These are phyloP conservation scores for Hypomyces rosellus DNA, from an alignment of 2,329 filamentous ascomycete species.

Conservation along the genomic window DNA sequence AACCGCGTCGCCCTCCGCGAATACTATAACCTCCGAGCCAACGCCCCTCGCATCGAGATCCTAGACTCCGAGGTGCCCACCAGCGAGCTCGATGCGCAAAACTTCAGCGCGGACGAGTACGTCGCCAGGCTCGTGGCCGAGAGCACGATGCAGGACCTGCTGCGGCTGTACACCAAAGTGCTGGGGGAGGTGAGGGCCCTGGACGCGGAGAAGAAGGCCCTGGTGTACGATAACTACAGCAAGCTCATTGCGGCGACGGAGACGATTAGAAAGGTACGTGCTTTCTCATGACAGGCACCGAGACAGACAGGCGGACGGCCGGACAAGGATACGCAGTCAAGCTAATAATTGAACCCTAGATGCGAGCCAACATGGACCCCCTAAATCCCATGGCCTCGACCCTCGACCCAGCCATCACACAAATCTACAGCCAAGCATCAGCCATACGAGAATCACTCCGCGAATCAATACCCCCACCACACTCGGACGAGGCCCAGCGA, in stretches of 20 bases:
- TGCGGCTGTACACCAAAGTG: slow-evolving; percentile 64
- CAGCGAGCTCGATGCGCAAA: slow-evolving; percentile 65
- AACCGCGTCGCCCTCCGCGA: slow-evolving; percentile 86
- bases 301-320: too few species aligned
- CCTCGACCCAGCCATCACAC: slow-evolving; percentile 64
- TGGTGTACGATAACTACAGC: slow-evolving; percentile 98
- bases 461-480: slow-evolving; percentile 40
- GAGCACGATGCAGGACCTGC: slow-evolving; percentile 59
- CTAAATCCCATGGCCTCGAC: slow-evolving; percentile 67
- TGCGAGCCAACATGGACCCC: slow-evolving; percentile 77
- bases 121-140: slow-evolving; percentile 55
- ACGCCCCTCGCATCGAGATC: slow-evolving; percentile 36
- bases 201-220: slow-evolving; percentile 91
- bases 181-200: slow-evolving; percentile 79
- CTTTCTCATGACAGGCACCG: neutral
- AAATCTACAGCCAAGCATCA: slow-evolving; percentile 60
- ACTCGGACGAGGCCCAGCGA: slow-evolving; percentile 31
- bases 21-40: slow-evolving; percentile 73
- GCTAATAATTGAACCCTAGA: slow-evolving; percentile 35
- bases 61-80: slow-evolving; percentile 52
- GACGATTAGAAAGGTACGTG: slow-evolving; percentile 70
- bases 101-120: slow-evolving; percentile 68
- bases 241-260: slow-evolving; percentile 96
- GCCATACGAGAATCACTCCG: slow-evolving; percentile 49
- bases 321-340: too few species aligned